Evolutionary conservation across 164 flowering plant genomes (phyloP).

Genomic region (Vitis labrusca): DNA sequence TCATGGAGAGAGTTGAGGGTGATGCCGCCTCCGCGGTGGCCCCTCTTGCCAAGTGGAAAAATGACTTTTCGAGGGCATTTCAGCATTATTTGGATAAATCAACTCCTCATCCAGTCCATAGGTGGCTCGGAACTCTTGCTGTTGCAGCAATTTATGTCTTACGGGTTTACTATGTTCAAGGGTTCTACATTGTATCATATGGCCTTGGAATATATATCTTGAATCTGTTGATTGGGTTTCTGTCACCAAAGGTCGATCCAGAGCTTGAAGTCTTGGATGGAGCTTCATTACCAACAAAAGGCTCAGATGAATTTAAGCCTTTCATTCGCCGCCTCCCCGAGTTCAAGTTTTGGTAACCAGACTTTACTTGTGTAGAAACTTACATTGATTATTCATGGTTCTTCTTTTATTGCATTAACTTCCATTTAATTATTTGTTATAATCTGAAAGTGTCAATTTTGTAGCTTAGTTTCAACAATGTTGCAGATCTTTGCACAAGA

Average conservation of each 20-base stretch:
- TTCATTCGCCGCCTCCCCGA: conserved; percentile 91
- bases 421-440: too few species aligned
- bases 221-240: conserved; percentile 82
- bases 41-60: conserved; percentile 65
- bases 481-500: too few species aligned
- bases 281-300: conserved; percentile 74
- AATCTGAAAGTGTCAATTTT: too few species aligned
- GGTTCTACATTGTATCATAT: conserved; percentile 76
- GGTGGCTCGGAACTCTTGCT: conserved; percentile 76
- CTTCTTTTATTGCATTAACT: too few species aligned
- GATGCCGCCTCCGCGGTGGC: conserved; percentile 29
- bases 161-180: conserved; percentile 69
- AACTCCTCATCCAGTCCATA: conserved; percentile 57
- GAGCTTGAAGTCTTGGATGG: conserved; percentile 73
- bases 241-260: conserved; percentile 83
- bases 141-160: conserved; percentile 54
- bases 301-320: conserved; percentile 84
- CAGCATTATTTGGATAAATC: conserved; percentile 78
- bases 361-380: neutral
- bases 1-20: conserved; percentile 50
- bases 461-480: too few species aligned
- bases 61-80: conserved; percentile 56
- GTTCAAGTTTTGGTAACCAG: conserved; percentile 84
- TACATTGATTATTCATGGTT: neutral
- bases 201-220: conserved; percentile 76